A percentile compares a stretch with the other conserved stretches of the same genome.
These are phyloP conservation scores for Periconia sp. DNA, from an alignment of 2,329 filamentous ascomycete species.

Conservation along the genomic window DNA sequence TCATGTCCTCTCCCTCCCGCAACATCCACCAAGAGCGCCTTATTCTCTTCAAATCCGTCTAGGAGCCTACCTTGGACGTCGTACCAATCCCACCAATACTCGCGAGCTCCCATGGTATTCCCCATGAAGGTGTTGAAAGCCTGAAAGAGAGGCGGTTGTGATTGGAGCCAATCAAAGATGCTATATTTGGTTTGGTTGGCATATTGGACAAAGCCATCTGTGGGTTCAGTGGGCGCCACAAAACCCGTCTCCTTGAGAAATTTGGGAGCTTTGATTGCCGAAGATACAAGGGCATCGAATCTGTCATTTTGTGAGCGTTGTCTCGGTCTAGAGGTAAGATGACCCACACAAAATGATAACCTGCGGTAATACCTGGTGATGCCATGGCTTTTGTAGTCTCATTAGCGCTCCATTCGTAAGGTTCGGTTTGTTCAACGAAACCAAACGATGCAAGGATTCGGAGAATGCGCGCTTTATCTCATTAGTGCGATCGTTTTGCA, in stretches of 20 bases:
- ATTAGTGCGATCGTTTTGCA: too few species aligned
- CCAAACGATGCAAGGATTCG: slow-evolving; percentile 13
- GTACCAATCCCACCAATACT: slow-evolving; percentile 21
- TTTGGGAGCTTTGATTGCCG: slow-evolving; percentile 17
- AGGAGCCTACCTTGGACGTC: slow-evolving; percentile 13
- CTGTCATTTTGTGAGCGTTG: background rate
- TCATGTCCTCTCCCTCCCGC: slow-evolving; percentile 17
- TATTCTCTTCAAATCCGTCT: slow-evolving; percentile 10
- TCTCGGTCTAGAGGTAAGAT: background rate
- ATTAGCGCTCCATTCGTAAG: slow-evolving; percentile 13
- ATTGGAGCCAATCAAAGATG: slow-evolving; percentile 9
- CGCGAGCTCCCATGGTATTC: slow-evolving; percentile 14
- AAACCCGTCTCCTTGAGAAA: slow-evolving; percentile 13
- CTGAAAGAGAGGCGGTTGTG: slow-evolving; percentile 4
- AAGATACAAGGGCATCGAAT: slow-evolving; percentile 11
- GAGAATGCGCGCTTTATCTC: slow-evolving; percentile 20
- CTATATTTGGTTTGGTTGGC: slow-evolving; percentile 8
- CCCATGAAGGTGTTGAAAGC: slow-evolving; percentile 25
- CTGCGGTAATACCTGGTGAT: slow-evolving; percentile 13
- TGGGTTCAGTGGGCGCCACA: slow-evolving; percentile 10
- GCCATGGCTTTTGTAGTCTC: slow-evolving; percentile 18
- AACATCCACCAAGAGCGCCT: slow-evolving; percentile 14
- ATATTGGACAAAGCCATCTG: slow-evolving; percentile 16
- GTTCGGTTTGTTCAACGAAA: slow-evolving; percentile 10
- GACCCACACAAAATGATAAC: slow-evolving; percentile 14